Conservation (phyloP, 176 grass and related monocot species). For the Stipa capillata region DNA sequence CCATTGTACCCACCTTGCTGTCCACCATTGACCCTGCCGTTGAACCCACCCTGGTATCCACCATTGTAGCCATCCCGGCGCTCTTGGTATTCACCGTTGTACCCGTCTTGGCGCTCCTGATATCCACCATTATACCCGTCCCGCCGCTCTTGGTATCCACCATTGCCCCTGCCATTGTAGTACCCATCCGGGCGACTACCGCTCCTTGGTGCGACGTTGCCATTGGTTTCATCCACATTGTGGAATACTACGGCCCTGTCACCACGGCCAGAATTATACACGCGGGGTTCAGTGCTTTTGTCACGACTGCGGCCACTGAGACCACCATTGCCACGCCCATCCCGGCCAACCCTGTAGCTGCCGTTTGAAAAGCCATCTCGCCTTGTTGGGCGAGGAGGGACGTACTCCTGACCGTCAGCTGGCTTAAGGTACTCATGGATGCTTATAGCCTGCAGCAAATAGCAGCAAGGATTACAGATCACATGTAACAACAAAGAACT, state of each 20-base stretch:
- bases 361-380: not conserved
- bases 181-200: too few relatives aligned
- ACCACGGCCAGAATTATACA: not conserved
- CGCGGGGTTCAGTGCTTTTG: not conserved
- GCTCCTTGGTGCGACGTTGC: not conserved
- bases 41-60: too few relatives aligned
- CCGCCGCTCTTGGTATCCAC: not conserved
- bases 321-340: not conserved
- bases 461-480: not conserved
- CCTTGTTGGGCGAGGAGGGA: not conserved
- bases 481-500: not conserved
- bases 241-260: not conserved
- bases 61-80: not conserved
- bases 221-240: not conserved
- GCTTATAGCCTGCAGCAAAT: slow-evolving; percentile 11
- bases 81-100: not conserved
- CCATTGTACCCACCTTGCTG: not conserved
- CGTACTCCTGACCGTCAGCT: not conserved
- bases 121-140: not conserved
- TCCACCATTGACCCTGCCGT: not conserved
- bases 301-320: not conserved
- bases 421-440: slow-evolving; percentile 2
- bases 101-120: not conserved
- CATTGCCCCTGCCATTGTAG: not conserved
- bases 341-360: not conserved